phyloP scores from a whole-genome alignment of 768 basidiomycete species.

The Rhodocollybia butyracea region DNA sequence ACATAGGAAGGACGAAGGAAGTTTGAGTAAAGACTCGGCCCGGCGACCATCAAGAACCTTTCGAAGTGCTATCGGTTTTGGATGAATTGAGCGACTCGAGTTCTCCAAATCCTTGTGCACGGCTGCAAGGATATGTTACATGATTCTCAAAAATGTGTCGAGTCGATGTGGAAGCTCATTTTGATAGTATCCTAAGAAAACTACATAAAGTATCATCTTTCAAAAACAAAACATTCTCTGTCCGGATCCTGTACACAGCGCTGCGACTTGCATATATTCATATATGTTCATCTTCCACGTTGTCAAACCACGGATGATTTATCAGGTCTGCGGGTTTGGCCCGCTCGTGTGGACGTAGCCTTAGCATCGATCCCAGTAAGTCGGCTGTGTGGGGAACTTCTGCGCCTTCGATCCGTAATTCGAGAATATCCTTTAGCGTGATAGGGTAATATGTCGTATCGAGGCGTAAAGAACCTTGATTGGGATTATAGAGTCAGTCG shows the following conservation, averaged over 20 bases:
- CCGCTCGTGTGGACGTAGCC: constrained; percentile 17
- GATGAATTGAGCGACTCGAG: too few species aligned
- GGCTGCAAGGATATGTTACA: too few species aligned
- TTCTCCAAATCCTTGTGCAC: too few species aligned
- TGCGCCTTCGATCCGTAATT: constrained; percentile 10
- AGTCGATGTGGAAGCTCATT: too few species aligned
- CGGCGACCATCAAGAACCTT: too few species aligned
- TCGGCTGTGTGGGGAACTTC: constrained; percentile 14
- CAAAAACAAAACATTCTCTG: too few species aligned
- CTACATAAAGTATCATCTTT: too few species aligned
- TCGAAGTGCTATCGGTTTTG: too few species aligned
- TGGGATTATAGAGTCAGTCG: background rate
- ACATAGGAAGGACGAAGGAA: too few species aligned
- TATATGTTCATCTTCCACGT: background rate
- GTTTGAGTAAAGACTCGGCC: too few species aligned
- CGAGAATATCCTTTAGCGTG: constrained; percentile 16
- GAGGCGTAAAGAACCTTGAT: constrained; percentile 16
- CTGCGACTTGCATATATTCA: background rate
- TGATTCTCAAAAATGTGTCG: too few species aligned
- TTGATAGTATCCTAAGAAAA: too few species aligned
- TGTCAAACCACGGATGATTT: constrained; percentile 20
- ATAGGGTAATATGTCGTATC: constrained; percentile 24
- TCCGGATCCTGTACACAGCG: background rate
- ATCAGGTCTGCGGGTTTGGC: constrained; percentile 14
- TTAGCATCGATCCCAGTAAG: constrained; percentile 17